These are phyloP conservation scores for Phytopythium mirpurense DNA, from an alignment of 352 stramenopile species.

Conservation along the genomic window DNA sequence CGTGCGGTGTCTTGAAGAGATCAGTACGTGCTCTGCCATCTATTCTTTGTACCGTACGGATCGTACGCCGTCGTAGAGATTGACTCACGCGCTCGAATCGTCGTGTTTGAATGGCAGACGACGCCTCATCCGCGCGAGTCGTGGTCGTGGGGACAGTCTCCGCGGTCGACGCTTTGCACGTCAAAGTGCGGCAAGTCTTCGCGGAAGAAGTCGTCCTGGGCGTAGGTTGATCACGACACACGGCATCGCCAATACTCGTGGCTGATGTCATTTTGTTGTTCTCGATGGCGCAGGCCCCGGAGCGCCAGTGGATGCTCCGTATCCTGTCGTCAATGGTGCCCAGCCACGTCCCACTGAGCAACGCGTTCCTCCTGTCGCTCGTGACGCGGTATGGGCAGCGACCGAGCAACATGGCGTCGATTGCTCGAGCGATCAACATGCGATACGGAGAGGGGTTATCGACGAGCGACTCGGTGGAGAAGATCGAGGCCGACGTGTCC, in stretches of 20 bases:
- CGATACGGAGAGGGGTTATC: neutral
- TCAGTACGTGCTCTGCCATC: conserved; percentile 47
- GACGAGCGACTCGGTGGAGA: neutral
- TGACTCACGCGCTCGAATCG: neutral
- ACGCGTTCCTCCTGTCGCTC: conserved; percentile 48
- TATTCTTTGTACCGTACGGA: too few relatives aligned
- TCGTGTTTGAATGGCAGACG: conserved; percentile 16
- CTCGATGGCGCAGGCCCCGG: conserved; percentile 36
- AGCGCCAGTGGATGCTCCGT: conserved; percentile 45
- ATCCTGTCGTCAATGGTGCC: conserved; percentile 46
- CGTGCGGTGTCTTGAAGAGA: conserved; percentile 42
- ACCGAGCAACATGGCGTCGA: conserved; percentile 61
- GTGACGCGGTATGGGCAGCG: conserved; percentile 74
- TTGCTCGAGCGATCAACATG: conserved; percentile 36
- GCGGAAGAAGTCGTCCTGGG: conserved; percentile 67
- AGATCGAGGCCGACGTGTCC: conserved; percentile 40
- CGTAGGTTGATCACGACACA: too few relatives aligned
- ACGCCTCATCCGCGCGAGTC: conserved; percentile 23
- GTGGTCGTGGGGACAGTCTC: conserved; percentile 66
- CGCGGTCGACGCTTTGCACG: conserved; percentile 41
- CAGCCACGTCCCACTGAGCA: conserved; percentile 18
- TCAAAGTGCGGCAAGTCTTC: conserved; percentile 70
- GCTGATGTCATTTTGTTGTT: neutral
- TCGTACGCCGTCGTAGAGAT: too few relatives aligned
- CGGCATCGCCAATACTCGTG: too few relatives aligned